Evolutionary conservation across 2,329 filamentous ascomycete genomes (phyloP), one percentile per base, ranked within the genome.

Genomic region (Bipolaris gigantea): DNA sequence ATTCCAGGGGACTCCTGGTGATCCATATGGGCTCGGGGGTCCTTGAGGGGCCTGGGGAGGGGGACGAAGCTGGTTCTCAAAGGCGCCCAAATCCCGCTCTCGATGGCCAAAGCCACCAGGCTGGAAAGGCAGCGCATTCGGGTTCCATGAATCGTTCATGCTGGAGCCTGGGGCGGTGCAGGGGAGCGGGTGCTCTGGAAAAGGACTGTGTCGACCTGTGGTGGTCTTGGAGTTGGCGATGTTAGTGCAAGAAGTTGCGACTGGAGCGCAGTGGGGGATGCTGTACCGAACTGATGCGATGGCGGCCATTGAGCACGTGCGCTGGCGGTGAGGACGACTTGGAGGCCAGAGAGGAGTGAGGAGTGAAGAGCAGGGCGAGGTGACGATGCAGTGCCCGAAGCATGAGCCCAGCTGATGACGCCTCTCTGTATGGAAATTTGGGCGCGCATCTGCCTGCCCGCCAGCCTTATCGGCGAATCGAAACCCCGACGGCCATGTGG

Each of bases 241-340:
- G 64, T 69, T 63, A 69, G 65, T 63, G 62, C 48, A 53, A 54
- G 62, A 57, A 53, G 58, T 60, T 62, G 58, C 55, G 58, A 62
- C 57, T 47, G 56, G 55, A 58, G 58, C 21, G 56, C 58, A 58
- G 60, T 65, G 64, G 66, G 59, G 59, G 48, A 56, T 60, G 38
- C 39, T 53, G 60, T 69, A 69, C 66, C 66, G 63, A 62, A 54
- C 48, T 53, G 61, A 53, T 42, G 57, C 57, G 58, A 59, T 48
- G 58, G 61, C 56, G 55, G 63, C 61, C 66, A 69, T 69, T 51
- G 55, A 56, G 63, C 60, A 67, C 59, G 56, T 56, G 57, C 53
- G 40, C 39, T 45, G 23, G 53, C 55, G 55, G 51, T 40, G 42
- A 25, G 49, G 30, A 55, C 50, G 30, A 54, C 52, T 59, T 56